Base-by-base conservation (phyloP, 75 land plant genomes). In the Picea sitchensis region DNA sequence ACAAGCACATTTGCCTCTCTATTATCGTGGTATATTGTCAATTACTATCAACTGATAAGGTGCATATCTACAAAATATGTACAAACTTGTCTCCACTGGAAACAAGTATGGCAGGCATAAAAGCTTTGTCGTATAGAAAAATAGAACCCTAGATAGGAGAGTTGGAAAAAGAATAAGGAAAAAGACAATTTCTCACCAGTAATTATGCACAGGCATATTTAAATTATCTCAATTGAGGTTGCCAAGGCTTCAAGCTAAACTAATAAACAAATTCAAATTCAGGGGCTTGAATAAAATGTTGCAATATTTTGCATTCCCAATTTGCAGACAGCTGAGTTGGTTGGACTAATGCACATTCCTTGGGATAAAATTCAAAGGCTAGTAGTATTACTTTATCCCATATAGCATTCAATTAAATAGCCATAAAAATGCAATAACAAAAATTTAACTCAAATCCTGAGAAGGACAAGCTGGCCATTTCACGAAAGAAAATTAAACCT, bases 401-500 rank as follows among this genome's bases (percentile, higher is more conserved):
- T 71, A 2, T 67, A 38, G 44, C 9, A 7, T 44, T 11, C 51
- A 32, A 67, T 67, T 36, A 17, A 67, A 44, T 20, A 3, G 21
- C 3, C 26, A 44, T 3, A 11, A 58, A 61, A 76, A 75, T 56
- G 12, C 13, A 47, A 54, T 21, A 54, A 4, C 26, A 47, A 51
- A 75, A 58, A 58, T 1, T 51, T 20, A 13, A 59, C 1, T 76
- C 18, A 32, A 32, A 4, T 58, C 32, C 11, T 47, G 9, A 38
- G 44, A 71, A n/a, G 26, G 4, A 56, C 54, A 71, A 71, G 21
- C 23, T 71, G 12, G 74, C 74, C 51, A 71, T 71, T 44, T 11
- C 47, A 71, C 3, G 12, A 9, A 41, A 9, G 47, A 21, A 71
- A n/a, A 44, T 38, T 7, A 2, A 58, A 88, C 93, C 91, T 91